Conservation (phyloP, 345 rosid species). For the Anastatica hierochuntica region DNA sequence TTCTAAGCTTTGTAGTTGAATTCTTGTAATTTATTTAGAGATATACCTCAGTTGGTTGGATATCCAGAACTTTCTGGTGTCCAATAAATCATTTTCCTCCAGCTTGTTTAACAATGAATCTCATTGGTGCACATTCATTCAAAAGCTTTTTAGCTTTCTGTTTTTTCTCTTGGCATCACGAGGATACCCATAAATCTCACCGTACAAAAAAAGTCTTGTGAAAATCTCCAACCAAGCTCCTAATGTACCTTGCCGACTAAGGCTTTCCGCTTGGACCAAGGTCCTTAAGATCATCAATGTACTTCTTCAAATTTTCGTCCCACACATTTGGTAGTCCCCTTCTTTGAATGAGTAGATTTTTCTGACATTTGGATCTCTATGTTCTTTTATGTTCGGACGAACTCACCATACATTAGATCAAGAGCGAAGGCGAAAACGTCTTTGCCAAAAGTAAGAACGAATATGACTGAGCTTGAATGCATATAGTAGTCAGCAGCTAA, state of each 20-base stretch:
- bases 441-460: slow-evolving; percentile 66
- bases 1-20: neutral
- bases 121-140: slow-evolving; percentile 97
- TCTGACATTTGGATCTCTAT: slow-evolving; percentile 77
- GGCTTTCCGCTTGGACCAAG: slow-evolving; percentile 86
- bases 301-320: slow-evolving; percentile 89
- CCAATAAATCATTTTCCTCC: slow-evolving; percentile 99
- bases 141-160: slow-evolving; percentile 84
- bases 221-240: slow-evolving; percentile 94
- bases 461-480: slow-evolving; percentile 92
- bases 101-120: slow-evolving; percentile 91
- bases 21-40: neutral
- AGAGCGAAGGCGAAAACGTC: slow-evolving; percentile 79
- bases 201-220: slow-evolving; percentile 76
- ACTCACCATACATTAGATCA: slow-evolving; percentile 95
- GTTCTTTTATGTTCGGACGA: slow-evolving; percentile 80
- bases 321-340: slow-evolving; percentile 89
- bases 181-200: slow-evolving; percentile 92
- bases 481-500: slow-evolving; percentile 93
- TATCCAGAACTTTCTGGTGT: slow-evolving; percentile 67
- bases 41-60: slow-evolving; percentile 63
- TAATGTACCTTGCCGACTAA: slow-evolving; percentile 84
- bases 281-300: slow-evolving; percentile 83
- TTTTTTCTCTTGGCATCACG: slow-evolving; percentile 90
- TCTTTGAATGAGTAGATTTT: slow-evolving; percentile 85